phyloP scores from a whole-genome alignment of 441 rosid genomes.

The Gossypium gossypioides region DNA sequence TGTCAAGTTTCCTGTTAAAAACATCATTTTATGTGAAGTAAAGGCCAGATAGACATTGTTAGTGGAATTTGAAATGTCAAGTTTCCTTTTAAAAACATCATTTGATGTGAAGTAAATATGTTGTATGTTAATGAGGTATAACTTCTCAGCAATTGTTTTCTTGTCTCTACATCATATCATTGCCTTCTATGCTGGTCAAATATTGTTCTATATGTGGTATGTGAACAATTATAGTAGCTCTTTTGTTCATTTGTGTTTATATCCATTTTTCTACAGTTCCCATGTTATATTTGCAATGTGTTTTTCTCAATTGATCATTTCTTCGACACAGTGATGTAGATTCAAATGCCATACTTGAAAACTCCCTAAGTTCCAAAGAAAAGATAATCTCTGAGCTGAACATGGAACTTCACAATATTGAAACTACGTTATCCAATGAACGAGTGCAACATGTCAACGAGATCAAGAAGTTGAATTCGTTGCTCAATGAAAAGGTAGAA shows the following conservation, averaged over 20 bases:
- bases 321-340: conserved; percentile 57
- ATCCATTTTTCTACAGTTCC: not conserved
- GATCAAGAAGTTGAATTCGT: conserved; percentile 65
- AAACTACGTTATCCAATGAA: conserved; percentile 67
- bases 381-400: conserved; percentile 90
- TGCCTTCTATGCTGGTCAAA: not conserved
- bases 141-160: not conserved
- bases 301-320: conserved; percentile 12
- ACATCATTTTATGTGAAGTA: not conserved
- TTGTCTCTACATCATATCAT: not conserved
- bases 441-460: conserved; percentile 76
- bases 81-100: not conserved
- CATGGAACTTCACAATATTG: conserved; percentile 83
- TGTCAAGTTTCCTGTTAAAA: not conserved
- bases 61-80: not conserved
- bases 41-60: not conserved
- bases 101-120: not conserved
- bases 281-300: conserved; percentile 7
- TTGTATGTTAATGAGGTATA: not conserved
- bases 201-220: not conserved
- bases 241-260: not conserved
- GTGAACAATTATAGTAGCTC: not conserved
- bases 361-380: conserved; percentile 81
- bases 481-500: conserved; percentile 68
- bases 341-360: conserved; percentile 77